Base-by-base conservation (phyloP, 2,329 filamentous ascomycete species). In the Colletotrichum lindemuthianum region DNA sequence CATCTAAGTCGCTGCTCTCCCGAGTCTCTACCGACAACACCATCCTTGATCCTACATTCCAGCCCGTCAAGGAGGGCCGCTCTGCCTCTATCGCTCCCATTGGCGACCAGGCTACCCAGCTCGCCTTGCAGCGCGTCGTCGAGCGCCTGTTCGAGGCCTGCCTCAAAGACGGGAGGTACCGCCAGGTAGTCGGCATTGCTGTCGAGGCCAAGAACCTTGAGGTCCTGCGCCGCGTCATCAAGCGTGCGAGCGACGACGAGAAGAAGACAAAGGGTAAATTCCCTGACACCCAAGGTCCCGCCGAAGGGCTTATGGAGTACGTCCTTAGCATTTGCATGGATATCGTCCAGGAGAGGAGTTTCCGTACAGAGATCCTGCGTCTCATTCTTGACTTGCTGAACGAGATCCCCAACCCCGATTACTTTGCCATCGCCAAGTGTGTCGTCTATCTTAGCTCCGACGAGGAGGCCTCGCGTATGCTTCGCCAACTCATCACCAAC, bases 401-500 rank as follows among this genome's bases (percentile, higher is more conserved):
- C 80, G 92, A 96, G 63, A 96, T 97, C 60, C 92, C 93, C 2
- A 92, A 87, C 65, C 96, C 96, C 0, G 96, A 99, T 76, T 98
- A 97, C 79, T 99, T 99, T 77, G 93, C 96, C 16, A 98, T 99
- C 72, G 95, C 96, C 54, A 97, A 96, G 79, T 99, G 96, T 72
- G 96, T 97, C 36, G 95, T 99, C 41, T 97, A 98, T 72, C 86
- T 99, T 15, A 91, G 97, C 75, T 92, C 97, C 70, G 91, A 97
- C 73, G 90, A 92, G 52, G 91, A 97, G 82, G 96, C 96, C 0
- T 94, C 93, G 9, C 88, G 87, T 67, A 94, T 99, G 79, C 87
- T 99, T 45, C 87, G 87, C 55, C 90, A 92, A 70, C 85, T 99
- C 24, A 90, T 98, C 9, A 85, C 91, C 66, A 91, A 91, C 69